These are phyloP conservation scores for Neltuma alba DNA, from an alignment of 306 rosid species.

Conservation along the genomic window DNA sequence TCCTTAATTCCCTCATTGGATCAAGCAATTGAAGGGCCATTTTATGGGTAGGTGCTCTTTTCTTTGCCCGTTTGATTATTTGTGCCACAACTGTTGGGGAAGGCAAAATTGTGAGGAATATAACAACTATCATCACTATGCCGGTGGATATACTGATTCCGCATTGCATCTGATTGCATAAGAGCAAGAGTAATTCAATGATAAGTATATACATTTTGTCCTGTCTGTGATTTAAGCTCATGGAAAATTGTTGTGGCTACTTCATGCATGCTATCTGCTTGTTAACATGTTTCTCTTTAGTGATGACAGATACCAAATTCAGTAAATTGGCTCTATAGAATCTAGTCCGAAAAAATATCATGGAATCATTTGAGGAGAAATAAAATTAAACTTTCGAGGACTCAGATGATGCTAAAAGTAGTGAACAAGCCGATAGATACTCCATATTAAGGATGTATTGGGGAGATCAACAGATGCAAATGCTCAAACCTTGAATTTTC, in stretches of 20 bases:
- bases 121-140: constrained; percentile 58
- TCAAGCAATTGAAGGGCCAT: constrained; percentile 79
- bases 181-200: constrained; percentile 29
- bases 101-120: constrained; percentile 71
- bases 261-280: background rate
- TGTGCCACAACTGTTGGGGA: constrained; percentile 69
- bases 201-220: background rate
- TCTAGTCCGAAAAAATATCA: background rate
- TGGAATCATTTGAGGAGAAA: background rate
- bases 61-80: constrained; percentile 78
- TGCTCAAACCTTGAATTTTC: background rate
- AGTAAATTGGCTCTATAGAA: background rate
- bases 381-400: background rate
- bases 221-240: background rate
- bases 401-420: background rate
- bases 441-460: background rate
- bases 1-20: constrained; percentile 64
- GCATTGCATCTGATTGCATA: constrained; percentile 48
- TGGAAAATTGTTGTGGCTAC: background rate
- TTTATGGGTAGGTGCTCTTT: constrained; percentile 64
- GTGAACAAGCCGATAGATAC: background rate
- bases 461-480: background rate
- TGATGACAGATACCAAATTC: background rate
- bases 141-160: constrained; percentile 49
- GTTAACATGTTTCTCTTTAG: background rate